Conservation (phyloP, 2,329 filamentous ascomycete species). For the Nectriaceae sp. region DNA sequence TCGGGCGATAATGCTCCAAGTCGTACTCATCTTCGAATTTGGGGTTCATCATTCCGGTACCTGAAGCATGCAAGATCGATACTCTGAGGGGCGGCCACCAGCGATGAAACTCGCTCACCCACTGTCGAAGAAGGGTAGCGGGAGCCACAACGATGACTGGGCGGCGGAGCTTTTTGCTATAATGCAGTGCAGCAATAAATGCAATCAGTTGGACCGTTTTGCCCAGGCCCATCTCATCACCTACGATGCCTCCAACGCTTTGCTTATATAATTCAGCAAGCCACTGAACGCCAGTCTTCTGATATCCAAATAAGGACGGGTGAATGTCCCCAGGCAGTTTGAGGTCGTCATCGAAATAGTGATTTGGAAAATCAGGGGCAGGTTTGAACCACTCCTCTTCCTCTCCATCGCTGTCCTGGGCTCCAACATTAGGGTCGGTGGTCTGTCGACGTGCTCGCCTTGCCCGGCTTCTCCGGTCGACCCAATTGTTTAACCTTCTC, state of each 20-base stretch:
- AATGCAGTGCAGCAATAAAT: slow-evolving; percentile 87
- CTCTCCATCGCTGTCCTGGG: slow-evolving; percentile 46
- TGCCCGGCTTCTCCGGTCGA: slow-evolving; percentile 50
- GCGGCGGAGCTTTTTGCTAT: slow-evolving; percentile 81
- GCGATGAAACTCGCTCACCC: slow-evolving; percentile 97
- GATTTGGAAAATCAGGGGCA: slow-evolving; percentile 79
- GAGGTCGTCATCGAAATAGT: slow-evolving; percentile 72
- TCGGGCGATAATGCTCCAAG: slow-evolving; percentile 43
- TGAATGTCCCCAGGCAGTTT: slow-evolving; percentile 90
- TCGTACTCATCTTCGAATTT: slow-evolving; percentile 57
- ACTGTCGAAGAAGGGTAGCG: slow-evolving; percentile 92
- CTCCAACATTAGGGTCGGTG: slow-evolving; percentile 32
- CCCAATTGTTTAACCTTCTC: slow-evolving; percentile 74
- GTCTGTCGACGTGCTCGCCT: slow-evolving; percentile 42
- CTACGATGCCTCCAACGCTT: slow-evolving; percentile 89
- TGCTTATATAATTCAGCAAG: slow-evolving; percentile 89
- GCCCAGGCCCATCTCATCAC: slow-evolving; percentile 98
- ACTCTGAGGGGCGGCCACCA: slow-evolving; percentile 99
- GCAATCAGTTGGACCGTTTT: slow-evolving; percentile 78
- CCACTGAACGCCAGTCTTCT: slow-evolving; percentile 97
- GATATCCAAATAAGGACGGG: slow-evolving; percentile 91
- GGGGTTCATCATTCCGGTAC: slow-evolving; percentile 94
- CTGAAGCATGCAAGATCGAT: slow-evolving; percentile 91
- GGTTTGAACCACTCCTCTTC: slow-evolving; percentile 77
- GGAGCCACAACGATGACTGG: slow-evolving; percentile 92